Percentiles rank a stretch among this genome's conserved stretches.
Conservation (phyloP, 1,284 basidiomycete genomes). For the Trichosporon sp. region DNA sequence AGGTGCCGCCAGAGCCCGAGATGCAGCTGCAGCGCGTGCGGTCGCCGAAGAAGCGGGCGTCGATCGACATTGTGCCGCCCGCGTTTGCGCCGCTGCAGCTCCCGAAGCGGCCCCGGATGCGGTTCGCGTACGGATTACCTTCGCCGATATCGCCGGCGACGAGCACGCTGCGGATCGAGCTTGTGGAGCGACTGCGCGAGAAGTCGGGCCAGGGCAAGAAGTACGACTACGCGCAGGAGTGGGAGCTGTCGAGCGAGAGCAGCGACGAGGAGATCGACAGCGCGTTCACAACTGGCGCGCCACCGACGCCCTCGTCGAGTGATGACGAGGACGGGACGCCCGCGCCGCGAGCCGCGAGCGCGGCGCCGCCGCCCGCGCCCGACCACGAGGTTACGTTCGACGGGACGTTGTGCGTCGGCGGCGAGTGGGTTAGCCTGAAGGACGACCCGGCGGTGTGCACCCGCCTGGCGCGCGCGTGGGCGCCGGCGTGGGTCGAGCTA, state of each 20-base stretch:
- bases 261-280: slow-evolving; percentile 24
- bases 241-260: slow-evolving; percentile 28
- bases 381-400: slow-evolving; percentile 28
- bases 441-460: slow-evolving; percentile 12
- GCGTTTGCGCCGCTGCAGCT: slow-evolving; percentile 30
- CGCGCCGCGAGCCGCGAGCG: neutral
- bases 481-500: slow-evolving; percentile 9
- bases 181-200: slow-evolving; percentile 26
- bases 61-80: slow-evolving; percentile 30
- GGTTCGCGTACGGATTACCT: slow-evolving; percentile 30
- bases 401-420: slow-evolving; percentile 27
- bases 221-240: slow-evolving; percentile 28
- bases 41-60: neutral
- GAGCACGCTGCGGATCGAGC: slow-evolving; percentile 20
- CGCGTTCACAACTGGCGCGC: slow-evolving; percentile 28
- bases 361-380: slow-evolving; percentile 3
- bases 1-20: neutral
- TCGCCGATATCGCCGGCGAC: slow-evolving; percentile 24
- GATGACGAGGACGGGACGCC: slow-evolving; percentile 19
- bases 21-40: neutral
- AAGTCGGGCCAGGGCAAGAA: slow-evolving; percentile 6
- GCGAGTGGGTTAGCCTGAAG: slow-evolving; percentile 31
- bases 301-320: slow-evolving; percentile 37
- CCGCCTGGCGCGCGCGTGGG: slow-evolving; percentile 16
- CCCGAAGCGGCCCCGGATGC: slow-evolving; percentile 5